A percentile compares a stretch with the other conserved stretches of the same genome.
Conservation (phyloP, 176 grass and related monocot species). For the Eleusine coracana region DNA sequence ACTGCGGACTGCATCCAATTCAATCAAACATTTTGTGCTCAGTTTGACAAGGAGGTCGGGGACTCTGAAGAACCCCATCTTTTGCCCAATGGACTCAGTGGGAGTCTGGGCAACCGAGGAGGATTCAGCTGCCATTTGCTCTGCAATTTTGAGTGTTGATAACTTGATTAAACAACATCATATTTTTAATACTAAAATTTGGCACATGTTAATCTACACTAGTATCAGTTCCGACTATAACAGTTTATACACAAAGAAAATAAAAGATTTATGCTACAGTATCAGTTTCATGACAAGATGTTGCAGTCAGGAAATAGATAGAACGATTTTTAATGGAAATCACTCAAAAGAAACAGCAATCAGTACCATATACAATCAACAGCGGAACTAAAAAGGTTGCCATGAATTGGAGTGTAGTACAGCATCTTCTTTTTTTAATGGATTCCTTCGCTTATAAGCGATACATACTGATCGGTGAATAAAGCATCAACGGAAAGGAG, state of each 20-base stretch:
- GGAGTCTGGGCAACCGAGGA: conserved; percentile 26
- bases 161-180: conserved; percentile 5
- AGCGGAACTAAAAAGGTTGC: background rate
- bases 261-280: background rate
- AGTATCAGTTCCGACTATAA: conserved; percentile 3
- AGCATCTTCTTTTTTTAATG: background rate
- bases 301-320: background rate
- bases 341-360: background rate
- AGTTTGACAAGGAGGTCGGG: conserved; percentile 61
- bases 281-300: background rate
- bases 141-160: conserved; percentile 31
- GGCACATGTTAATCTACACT: background rate
- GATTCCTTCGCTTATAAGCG: conserved; percentile 43
- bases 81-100: conserved; percentile 44
- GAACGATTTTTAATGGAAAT: background rate
- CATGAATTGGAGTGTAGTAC: conserved; percentile 19
- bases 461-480: conserved; percentile 18
- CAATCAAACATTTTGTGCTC: conserved; percentile 60
- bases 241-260: background rate
- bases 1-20: conserved; percentile 61
- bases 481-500: conserved; percentile 33
- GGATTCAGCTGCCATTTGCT: conserved; percentile 51
- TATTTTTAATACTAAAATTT: background rate
- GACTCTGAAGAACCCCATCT: conserved; percentile 64
- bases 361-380: conserved; percentile 8